These are phyloP conservation scores for Heterobasidion occidentale DNA, from an alignment of 1,284 basidiomycete species.

Conservation along the genomic window DNA sequence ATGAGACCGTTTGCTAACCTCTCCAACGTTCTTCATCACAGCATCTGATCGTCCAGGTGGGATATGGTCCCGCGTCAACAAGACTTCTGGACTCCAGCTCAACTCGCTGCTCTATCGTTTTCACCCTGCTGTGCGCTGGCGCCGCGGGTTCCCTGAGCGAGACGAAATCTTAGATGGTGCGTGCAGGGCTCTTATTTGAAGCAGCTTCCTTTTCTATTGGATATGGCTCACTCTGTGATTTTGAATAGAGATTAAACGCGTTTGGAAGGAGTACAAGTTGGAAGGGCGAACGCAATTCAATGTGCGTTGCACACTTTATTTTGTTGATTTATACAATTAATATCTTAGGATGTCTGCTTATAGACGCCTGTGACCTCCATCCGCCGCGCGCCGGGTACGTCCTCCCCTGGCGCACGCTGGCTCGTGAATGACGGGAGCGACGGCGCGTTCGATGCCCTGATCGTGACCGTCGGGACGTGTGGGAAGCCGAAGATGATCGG, in stretches of 20 bases:
- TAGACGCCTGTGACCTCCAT: slow-evolving; percentile 30
- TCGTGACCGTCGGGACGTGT: slow-evolving; percentile 51
- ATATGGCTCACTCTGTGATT: not conserved
- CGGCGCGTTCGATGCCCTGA: slow-evolving; percentile 48
- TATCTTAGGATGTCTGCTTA: not conserved
- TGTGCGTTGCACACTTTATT: slow-evolving; percentile 13
- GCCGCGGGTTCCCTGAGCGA: slow-evolving; percentile 38
- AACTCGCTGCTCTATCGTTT: slow-evolving; percentile 45
- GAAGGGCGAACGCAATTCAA: slow-evolving; percentile 42
- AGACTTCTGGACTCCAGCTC: slow-evolving; percentile 52
- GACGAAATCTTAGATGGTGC: slow-evolving; percentile 48
- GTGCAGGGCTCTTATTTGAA: slow-evolving; percentile 2
- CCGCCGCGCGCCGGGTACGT: slow-evolving; percentile 15
- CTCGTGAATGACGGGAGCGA: slow-evolving; percentile 41
- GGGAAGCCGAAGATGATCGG: slow-evolving; percentile 42
- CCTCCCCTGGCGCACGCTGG: slow-evolving; percentile 27
- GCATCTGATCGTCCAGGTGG: slow-evolving; percentile 33
- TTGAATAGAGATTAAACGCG: slow-evolving; percentile 34
- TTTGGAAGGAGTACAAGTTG: slow-evolving; percentile 51
- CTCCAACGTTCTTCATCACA: not conserved
- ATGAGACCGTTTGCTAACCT: not conserved
- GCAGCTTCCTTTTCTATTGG: not conserved
- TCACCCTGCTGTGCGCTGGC: slow-evolving; percentile 35
- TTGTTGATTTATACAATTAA: not conserved
- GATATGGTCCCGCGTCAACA: slow-evolving; percentile 58